These are phyloP conservation scores for Lecanicillium sp. DNA, from an alignment of 2,329 filamentous ascomycete genomes.

Conservation along the genomic window DNA sequence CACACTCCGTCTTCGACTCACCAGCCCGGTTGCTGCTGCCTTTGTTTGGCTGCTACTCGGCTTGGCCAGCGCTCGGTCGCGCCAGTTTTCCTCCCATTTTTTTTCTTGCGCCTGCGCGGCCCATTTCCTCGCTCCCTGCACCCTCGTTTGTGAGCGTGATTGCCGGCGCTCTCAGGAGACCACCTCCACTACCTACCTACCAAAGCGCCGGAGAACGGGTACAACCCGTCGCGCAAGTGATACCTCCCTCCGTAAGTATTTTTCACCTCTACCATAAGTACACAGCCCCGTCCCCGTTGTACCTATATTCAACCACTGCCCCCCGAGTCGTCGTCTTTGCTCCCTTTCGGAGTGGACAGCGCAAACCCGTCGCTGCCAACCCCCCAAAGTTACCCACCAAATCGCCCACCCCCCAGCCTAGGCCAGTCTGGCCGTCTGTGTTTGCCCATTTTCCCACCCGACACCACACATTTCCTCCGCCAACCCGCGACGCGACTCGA, in stretches of 20 bases:
- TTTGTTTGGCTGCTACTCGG: no score
- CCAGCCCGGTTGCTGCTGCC: no score
- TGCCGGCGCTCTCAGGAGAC: no score
- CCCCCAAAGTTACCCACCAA: conserved; percentile 6
- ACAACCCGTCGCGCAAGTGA: background rate
- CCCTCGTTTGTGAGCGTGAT: no score
- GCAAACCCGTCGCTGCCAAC: background rate
- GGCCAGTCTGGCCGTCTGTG: background rate
- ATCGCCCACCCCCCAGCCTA: background rate
- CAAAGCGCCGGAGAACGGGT: background rate
- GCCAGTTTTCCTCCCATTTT: no score
- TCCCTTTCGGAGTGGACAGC: background rate
- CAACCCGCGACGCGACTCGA: conserved; percentile 35
- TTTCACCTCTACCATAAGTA: background rate
- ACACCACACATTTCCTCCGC: conserved; percentile 25
- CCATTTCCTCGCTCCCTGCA: no score
- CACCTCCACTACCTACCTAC: conserved; percentile 2
- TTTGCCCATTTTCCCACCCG: conserved; percentile 9
- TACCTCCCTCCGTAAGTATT: background rate
- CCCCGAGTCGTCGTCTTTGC: background rate
- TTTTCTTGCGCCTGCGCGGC: no score
- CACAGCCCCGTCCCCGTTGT: background rate
- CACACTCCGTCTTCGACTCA: no score
- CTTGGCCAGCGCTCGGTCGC: no score
- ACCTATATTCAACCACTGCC: background rate